Evolutionary conservation across 108 stramenopile genomes (phyloP), one percentile per base, ranked within the genome.

Genomic region (Mediolabrus comicus): DNA sequence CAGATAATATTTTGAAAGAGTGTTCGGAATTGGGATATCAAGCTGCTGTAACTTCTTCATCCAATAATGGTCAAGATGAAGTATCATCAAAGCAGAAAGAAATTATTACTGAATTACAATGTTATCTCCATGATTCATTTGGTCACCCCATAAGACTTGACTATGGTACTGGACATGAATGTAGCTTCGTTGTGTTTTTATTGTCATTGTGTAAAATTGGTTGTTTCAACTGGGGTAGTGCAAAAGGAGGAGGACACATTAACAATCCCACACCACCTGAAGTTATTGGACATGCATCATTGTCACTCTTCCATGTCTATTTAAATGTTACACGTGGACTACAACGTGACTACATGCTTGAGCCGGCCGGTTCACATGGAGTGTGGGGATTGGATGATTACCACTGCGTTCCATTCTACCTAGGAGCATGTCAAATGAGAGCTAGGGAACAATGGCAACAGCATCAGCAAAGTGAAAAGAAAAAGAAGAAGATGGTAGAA

Each of bases 381-480:
- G 97, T 98, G 17, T 98, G 97, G 97, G 97, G 97, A 31, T 69
- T 98, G 57, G 97, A 98, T 67, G 97, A 98, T 72, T 97, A 96
- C 76, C 95, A 98, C 67, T 97, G 96, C 71, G 74, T 98, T 28
- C 92, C 95, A 2, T 98, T 97, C 74, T 91, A 93, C 55, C 92
- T 96, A 82, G 97, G 97, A 27, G 91, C 95, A 8, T 95, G 95
- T 75, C 95, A 97, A 60, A 77, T 89, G 64, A 54, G 65, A 34
- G 77, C 77, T 29, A 59, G 77, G 2, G 69, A 78, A 33, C 69
- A 71, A 53, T 78, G 69, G 64, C 77, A 78, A 25, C 69, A 71
- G 35, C n/a, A 66, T 36, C 69, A 65, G n/a, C 57, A 70, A 59
- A 59, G 32, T 29, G 39, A 60, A 32, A 53, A 34, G 33, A 51